These are phyloP conservation scores for Podochytrium sp. DNA, from an alignment of 192 early-diverging fungal genomes.

Conservation along the genomic window DNA sequence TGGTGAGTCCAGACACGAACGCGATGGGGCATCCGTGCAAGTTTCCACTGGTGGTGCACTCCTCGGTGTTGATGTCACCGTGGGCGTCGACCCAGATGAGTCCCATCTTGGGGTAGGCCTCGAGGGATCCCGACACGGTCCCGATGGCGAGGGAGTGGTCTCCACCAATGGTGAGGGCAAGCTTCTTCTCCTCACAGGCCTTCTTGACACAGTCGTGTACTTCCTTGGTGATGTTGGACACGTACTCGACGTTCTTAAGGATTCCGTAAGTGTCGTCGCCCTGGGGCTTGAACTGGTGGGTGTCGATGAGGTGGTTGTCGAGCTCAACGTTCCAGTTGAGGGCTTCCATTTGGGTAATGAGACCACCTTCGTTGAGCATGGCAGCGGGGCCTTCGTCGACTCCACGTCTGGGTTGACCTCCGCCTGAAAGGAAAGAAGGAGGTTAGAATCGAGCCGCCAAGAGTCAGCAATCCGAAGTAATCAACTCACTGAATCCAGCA, in stretches of 20 bases:
- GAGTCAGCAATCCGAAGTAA: no score
- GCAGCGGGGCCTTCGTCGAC: constrained; percentile 87
- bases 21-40: constrained; percentile 95
- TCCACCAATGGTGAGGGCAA: constrained; percentile 91
- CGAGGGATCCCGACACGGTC: constrained; percentile 78
- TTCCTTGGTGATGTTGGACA: constrained; percentile 74
- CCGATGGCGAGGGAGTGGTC: constrained; percentile 95
- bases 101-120: constrained; percentile 78
- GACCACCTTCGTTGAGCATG: constrained; percentile 78
- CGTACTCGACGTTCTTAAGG: constrained; percentile 85
- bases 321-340: constrained; percentile 82
- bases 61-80: constrained; percentile 94
- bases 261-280: constrained; percentile 74
- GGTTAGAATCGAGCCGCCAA: background rate
- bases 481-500: constrained; percentile 2
- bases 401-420: constrained; percentile 76
- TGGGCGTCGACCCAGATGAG: constrained; percentile 97
- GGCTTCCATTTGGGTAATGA: constrained; percentile 79
- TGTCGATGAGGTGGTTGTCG: constrained; percentile 72
- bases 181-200: constrained; percentile 65
- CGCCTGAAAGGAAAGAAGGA: constrained; percentile 51
- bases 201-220: constrained; percentile 68
- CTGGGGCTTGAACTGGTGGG: constrained; percentile 68
- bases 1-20: constrained; percentile 76
- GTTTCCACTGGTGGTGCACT: constrained; percentile 85